Base-by-base conservation (phyloP, 2,329 filamentous ascomycete genomes). In the Penicillium crustosum region DNA sequence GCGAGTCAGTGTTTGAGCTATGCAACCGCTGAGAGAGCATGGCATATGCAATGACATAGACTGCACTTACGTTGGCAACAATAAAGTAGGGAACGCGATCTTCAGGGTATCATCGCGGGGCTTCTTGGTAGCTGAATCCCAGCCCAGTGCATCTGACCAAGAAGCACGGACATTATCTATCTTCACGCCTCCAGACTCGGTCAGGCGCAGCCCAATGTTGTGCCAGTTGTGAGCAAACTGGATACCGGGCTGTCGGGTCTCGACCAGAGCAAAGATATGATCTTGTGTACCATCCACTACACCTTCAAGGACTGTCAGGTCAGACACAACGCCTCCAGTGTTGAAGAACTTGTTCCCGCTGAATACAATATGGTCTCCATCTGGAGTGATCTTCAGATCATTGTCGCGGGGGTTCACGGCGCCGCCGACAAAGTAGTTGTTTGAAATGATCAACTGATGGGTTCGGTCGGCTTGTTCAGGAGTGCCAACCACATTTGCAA, bases 381-480 rank as follows among this genome's bases (percentile, higher is more conserved):
- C 77, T 1, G 77, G 70, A 0, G 77, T 83, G 59, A 87, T 85
- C 31, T 78, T 81, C 9, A 87, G 71, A 63, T 88, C 85, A 39
- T 75, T 83, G 66, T 89, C 85, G 4, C 86, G 81, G 0, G 85
- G 86, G 61, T 89, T 89, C 21, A 89, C 86, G 0, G 86, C 83
- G n/a, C 76, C 86, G 8, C 86, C 85, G 15, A 89, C 79, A 60
- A 87, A 88, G 71, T 84, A 86, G 68, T 89, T 88, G 73, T 87
- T 87, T 19, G 77, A 71, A 58, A 86, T 80, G 65, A 89, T 85
- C 50, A 81, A 72, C 60, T 85, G 76, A 57, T 86, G 80, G 1
- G 79, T 71, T 19, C 81, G 80, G 15, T 86, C 83, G 19, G 80
- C 80, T 68, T 89, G 86, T 62, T 86, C 82, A 0, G 81, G 70